phyloP scores from a whole-genome alignment of 306 rosid species.

The Vachellia collinsii region DNA sequence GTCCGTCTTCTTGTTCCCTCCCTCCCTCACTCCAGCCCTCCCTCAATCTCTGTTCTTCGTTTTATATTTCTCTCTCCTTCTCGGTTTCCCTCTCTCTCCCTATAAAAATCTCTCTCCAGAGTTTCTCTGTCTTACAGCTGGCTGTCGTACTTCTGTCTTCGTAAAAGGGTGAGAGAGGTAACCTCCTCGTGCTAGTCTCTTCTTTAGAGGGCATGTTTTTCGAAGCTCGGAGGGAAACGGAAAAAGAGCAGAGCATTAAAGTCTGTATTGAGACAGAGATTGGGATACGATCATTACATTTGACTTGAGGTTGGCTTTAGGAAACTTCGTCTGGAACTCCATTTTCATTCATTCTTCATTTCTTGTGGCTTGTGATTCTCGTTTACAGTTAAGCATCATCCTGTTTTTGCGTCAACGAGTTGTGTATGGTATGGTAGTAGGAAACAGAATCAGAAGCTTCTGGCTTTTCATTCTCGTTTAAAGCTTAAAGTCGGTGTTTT shows the following conservation, averaged over 20 bases:
- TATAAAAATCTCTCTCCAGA: background rate
- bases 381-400: background rate
- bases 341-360: slow-evolving; percentile 1
- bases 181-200: slow-evolving; percentile 14
- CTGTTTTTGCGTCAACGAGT: background rate
- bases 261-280: slow-evolving; percentile 1
- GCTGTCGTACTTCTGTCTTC: slow-evolving; percentile 31
- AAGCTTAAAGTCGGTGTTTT: slow-evolving; percentile 32
- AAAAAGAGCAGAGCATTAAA: background rate
- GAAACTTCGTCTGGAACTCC: background rate
- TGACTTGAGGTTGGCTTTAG: slow-evolving; percentile 19
- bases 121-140: slow-evolving; percentile 32
- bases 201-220: slow-evolving; percentile 21
- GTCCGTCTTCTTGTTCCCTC: slow-evolving; percentile 42
- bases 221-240: background rate
- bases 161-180: background rate
- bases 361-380: background rate
- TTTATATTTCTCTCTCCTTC: background rate
- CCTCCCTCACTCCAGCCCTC: slow-evolving; percentile 8
- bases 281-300: slow-evolving; percentile 3
- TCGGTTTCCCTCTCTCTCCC: background rate
- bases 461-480: background rate
- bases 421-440: background rate
- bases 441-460: slow-evolving; percentile 3
- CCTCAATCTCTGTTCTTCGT: background rate